Base-by-base conservation (phyloP, 257 asterid species). In the Plantago major region DNA sequence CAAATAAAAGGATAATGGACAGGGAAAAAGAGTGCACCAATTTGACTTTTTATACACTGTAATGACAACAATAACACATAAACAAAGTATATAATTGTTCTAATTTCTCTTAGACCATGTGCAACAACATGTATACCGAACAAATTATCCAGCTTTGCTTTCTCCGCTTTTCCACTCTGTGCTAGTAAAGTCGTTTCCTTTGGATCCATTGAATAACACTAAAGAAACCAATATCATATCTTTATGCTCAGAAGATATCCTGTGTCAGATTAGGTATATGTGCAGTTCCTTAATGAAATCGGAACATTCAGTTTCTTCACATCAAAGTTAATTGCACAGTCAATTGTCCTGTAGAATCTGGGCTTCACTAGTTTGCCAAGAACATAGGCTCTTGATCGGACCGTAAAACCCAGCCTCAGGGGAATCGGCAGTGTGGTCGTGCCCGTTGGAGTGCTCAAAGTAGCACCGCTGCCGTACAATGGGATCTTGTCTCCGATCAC, bases 291-390 rank as follows among this genome's bases (percentile, higher is more conserved):
- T 4, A 91, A 63, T 15, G 82, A 53, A 64, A 84, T 79, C 1
- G 94, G 79, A 3, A 16, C 66, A 47, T 76, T 88, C 33, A 85
- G 66, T 62, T 82, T 91, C 81, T 78, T 81, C 50, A 82, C 52
- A 7, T 79, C 82, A 59, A 79, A 73, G 60, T 69, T 55, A 48
- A 91, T 63, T 13, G 78, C 43, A 65, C 98, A 88, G 19, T 76
- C 81, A 6, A 91, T 82, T 57, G 62, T 73, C 68, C 71, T 86
- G 76, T 84, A 72, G 75, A 91, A 88, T 69, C 73, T 88, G 0
- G 98, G 90, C 79, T 78, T 84, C 79, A 91, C 98, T 65, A 91
- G 72, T 71, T 76, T 79, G 9, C 98, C 98, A 71, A 91, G 58
- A 58, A 91, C 95, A 44, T 88, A 84, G 40, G 87, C 98, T 56